A percentile compares a stretch with the other conserved stretches of the same genome.
Conservation (phyloP, 371 early-diverging fungal species). For the Mortierella sp. region DNA sequence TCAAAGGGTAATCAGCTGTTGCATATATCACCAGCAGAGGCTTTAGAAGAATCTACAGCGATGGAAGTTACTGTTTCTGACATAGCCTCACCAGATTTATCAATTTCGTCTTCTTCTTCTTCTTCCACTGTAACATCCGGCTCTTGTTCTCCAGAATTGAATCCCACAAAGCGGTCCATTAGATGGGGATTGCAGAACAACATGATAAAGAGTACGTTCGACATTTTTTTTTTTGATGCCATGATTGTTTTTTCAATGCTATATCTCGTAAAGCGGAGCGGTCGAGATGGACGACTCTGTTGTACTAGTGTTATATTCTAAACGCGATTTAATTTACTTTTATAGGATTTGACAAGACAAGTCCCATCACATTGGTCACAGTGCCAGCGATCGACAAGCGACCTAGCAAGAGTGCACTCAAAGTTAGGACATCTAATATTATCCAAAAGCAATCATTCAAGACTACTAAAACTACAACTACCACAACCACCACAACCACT, state of each 20-base stretch:
- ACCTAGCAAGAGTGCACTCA: constrained; percentile 49
- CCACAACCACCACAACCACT: constrained; percentile 13
- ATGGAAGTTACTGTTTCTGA: neutral
- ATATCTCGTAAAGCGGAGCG: no score
- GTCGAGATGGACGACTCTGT: no score
- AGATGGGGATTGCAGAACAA: constrained; percentile 53
- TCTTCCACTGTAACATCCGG: constrained; percentile 28
- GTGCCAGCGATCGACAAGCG: constrained; percentile 38
- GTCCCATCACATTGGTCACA: constrained; percentile 36
- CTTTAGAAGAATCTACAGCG: neutral
- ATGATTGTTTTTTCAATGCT: no score
- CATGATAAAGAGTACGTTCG: constrained; percentile 34
- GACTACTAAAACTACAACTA: constrained; percentile 10
- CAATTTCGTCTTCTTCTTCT: constrained; percentile 20
- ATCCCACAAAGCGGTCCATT: constrained; percentile 37
- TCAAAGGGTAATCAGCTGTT: neutral
- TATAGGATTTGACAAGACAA: constrained; percentile 48
- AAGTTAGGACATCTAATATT: constrained; percentile 32
- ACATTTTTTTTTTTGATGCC: neutral
- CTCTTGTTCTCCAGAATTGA: constrained; percentile 19
- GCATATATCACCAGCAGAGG: neutral
- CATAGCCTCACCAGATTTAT: constrained; percentile 4
- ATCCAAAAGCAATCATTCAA: constrained; percentile 25
- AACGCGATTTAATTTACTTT: neutral
- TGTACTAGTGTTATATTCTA: neutral